A percentile compares a stretch with the other conserved stretches of the same genome.
Conservation (phyloP, 495 filamentous ascomycete genomes). For the Aspergillus nidulans region DNA sequence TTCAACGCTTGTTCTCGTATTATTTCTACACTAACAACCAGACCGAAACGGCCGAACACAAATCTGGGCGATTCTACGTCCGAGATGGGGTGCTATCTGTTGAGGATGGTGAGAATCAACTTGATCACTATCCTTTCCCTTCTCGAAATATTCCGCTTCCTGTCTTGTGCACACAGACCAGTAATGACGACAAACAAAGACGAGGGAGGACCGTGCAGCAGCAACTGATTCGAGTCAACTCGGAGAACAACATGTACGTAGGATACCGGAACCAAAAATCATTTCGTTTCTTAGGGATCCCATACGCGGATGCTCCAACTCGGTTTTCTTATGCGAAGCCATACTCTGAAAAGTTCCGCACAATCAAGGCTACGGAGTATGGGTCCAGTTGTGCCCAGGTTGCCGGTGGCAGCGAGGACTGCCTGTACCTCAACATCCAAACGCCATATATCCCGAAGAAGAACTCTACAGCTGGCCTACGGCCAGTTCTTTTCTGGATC, state of each 20-base stretch:
- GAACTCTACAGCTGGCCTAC: conserved; percentile 24
- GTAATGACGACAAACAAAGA: conserved; percentile 12
- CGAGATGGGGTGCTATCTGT: conserved; percentile 28
- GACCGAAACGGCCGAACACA: not conserved
- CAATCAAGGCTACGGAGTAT: conserved; percentile 36
- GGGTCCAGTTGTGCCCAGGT: conserved; percentile 37
- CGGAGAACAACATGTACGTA: conserved; percentile 35
- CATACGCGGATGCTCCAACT: conserved; percentile 37
- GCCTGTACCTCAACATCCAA: conserved; percentile 40
- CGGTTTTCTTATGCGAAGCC: conserved; percentile 38
- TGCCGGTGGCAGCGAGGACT: conserved; percentile 34
- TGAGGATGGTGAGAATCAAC: conserved; percentile 3
- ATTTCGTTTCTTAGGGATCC: conserved; percentile 47
- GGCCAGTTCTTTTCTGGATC: conserved; percentile 40
- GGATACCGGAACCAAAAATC: conserved; percentile 44
- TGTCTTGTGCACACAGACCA: conserved; percentile 42
- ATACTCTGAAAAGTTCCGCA: conserved; percentile 32
- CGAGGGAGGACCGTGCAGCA: conserved; percentile 11
- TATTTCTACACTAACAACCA: conserved; percentile 24
- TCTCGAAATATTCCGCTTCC: conserved; percentile 25
- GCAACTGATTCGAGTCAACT: conserved; percentile 26
- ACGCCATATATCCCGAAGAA: conserved; percentile 39
- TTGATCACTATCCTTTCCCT: conserved; percentile 17
- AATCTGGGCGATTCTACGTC: conserved; percentile 22
- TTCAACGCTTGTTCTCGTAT: conserved; percentile 33